Base-by-base conservation (phyloP, 352 stramenopile species). In the Globisporangium acanthophoron region DNA sequence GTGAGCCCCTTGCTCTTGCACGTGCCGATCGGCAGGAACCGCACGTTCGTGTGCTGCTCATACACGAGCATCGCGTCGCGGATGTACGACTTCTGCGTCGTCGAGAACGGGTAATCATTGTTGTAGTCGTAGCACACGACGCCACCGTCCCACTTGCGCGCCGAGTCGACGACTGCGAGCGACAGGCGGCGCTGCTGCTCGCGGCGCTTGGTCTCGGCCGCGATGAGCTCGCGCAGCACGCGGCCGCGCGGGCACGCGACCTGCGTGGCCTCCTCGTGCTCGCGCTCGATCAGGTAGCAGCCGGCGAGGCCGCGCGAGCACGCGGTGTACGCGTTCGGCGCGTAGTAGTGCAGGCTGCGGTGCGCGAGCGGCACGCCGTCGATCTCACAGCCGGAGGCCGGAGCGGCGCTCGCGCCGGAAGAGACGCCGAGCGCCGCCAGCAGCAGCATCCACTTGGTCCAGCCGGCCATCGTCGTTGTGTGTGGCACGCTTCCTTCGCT, bases 71-170 rank as follows among this genome's bases (percentile, higher is more conserved):
- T 92, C 20, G 78, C 78, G 52, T 89, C 58, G 50, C 74, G 68
- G 45, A 92, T 90, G 58, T 78, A 83, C 6, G 64, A 62, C 59
- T 66, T 70, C 48, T 92, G 77, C 0, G 56, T 74, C 31, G 61
- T 53, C 56, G 74, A 78, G 65, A 91, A 91, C 46, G 78, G 74
- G 59, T 86, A 88, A 27, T 88, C 73, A 9, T 59, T 49, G 61
- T 85, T 88, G 55, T 84, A 65, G 51, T 78, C 67, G 69, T 86
- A 92, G 74, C 83, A 92, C 13, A 92, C 69, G 37, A 93, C 81
- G 37, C 80, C 80, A 45, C 62, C 63, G 56, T 78, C 68, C 81
- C 81, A 91, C 47, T 79, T 79, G 45, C 81, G 78, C 29, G 75
- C 71, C 13, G 71, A 73, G 35, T 84, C 76, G 18, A 87, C 78